Percentiles rank a stretch among this genome's conserved stretches.
phyloP scores from a whole-genome alignment of 768 basidiomycete genomes.

The Lenzites betulinus region DNA sequence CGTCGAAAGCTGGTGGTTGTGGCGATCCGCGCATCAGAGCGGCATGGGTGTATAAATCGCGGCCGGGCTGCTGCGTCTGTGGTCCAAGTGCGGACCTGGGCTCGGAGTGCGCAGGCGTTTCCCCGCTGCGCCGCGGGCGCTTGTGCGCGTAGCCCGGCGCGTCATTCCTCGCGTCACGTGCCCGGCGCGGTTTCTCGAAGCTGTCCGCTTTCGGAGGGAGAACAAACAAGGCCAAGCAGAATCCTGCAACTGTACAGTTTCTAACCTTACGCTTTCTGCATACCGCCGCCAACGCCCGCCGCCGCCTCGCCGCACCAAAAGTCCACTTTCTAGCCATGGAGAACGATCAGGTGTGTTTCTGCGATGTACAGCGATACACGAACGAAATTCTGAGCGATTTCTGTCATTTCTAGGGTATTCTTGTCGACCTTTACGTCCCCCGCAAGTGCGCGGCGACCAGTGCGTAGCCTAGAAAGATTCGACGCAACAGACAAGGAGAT shows the following conservation, averaged over 20 bases:
- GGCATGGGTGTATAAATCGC: conserved; percentile 17
- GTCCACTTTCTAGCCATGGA: conserved; percentile 59
- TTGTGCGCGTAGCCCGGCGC: conserved; percentile 14
- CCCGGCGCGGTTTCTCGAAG: neutral
- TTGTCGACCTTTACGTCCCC: conserved; percentile 99
- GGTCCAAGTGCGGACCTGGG: conserved; percentile 1
- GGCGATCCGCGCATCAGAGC: conserved; percentile 24
- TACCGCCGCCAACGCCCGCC: conserved; percentile 22
- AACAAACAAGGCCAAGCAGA: conserved; percentile 24
- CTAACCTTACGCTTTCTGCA: conserved; percentile 31
- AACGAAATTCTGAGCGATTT: conserved; percentile 8
- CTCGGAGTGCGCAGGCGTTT: neutral
- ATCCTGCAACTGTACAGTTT: conserved; percentile 34
- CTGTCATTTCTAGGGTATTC: conserved; percentile 68
- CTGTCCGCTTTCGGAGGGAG: conserved; percentile 6
- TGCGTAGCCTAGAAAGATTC: conserved; percentile 45
- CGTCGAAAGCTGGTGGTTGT: conserved; percentile 32
- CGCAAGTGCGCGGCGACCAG: conserved; percentile 99
- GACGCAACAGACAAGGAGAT: neutral
- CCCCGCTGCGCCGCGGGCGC: conserved; percentile 21
- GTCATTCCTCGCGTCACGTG: conserved; percentile 24
- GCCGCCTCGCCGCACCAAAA: conserved; percentile 23
- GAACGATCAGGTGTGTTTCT: conserved; percentile 77
- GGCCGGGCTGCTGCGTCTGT: conserved; percentile 14
- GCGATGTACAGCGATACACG: neutral